Base-by-base conservation (phyloP, 805 yeast species). In the Starmerella bombi region DNA sequence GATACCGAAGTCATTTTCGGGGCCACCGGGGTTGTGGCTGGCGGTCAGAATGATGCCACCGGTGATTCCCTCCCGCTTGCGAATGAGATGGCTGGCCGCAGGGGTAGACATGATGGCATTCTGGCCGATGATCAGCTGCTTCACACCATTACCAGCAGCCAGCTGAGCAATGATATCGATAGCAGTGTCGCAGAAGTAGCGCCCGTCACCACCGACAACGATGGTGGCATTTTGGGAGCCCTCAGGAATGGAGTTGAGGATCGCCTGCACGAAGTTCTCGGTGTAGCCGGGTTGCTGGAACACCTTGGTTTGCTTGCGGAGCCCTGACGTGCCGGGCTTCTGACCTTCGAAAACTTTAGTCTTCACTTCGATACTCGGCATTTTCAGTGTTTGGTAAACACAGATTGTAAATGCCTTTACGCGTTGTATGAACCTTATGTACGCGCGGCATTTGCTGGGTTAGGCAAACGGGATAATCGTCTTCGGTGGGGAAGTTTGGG, bases 11-110 rank as follows among this genome's bases (percentile, higher is more conserved):
- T 88, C 98, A 49, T 81, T 77, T 21, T 70, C 64, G 43, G 94
- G 94, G 7, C 97, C 96, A 59, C 98, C 98, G 15, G 98, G 98
- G 62, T 88, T 88, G 63, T 88, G 98, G 19, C 93, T 80, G 2
- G 97, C 97, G 7, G 98, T 88, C 56, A 88, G 69, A 50, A 91
- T 83, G 63, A 88, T 88, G 47, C 97, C 97, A 46, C 97, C 98
- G 12, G 49, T 46, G 10, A 95, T 84, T 27, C 71, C 69, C 40
- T 52, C 50, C 49, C 67, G 68, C 45, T 75, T 73, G 61, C 98
- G 74, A 53, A 88, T 91, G 42, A 91, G 66, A 58, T 85, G 83
- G n/a, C 94, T 82, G 17, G 95, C 88, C 15, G 97, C 96, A 1
- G 97, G 98, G 3, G 98, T 91, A 17, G 94, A 82, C 39, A 91